Evolutionary conservation across 257 asterid species (phyloP).

Genomic region (Solanum okadae): DNA sequence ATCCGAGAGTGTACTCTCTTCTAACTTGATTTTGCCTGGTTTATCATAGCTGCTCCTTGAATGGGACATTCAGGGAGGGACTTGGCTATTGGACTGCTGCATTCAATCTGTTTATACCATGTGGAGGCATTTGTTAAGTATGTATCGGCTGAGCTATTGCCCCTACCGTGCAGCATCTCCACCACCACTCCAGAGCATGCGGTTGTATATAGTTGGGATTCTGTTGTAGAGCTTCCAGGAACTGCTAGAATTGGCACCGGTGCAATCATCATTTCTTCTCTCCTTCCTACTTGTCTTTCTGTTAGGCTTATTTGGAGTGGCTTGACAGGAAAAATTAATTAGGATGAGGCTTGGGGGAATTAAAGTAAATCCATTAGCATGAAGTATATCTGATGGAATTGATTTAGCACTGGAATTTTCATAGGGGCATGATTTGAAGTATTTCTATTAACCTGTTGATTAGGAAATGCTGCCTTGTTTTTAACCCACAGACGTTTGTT

Average conservation of each 20-base stretch:
- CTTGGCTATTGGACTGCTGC: neutral
- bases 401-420: neutral
- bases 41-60: conserved; percentile 24
- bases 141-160: conserved; percentile 9
- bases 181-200: conserved; percentile 16
- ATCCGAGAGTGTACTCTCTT: neutral
- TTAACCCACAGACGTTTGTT: neutral
- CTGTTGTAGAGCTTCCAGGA: neutral
- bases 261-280: neutral
- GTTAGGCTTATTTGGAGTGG: no score
- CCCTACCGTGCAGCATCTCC: neutral
- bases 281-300: no score
- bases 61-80: conserved; percentile 13
- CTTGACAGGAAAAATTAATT: neutral
- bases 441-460: neutral
- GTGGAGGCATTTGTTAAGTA: conserved; percentile 20
- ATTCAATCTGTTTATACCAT: neutral
- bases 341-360: neutral
- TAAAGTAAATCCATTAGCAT: neutral
- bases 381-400: neutral
- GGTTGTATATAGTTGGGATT: neutral
- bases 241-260: neutral
- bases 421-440: neutral
- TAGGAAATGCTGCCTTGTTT: neutral
- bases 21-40: conserved; percentile 34